phyloP scores from a whole-genome alignment of 306 rosid genomes.

The Prunus padus region DNA sequence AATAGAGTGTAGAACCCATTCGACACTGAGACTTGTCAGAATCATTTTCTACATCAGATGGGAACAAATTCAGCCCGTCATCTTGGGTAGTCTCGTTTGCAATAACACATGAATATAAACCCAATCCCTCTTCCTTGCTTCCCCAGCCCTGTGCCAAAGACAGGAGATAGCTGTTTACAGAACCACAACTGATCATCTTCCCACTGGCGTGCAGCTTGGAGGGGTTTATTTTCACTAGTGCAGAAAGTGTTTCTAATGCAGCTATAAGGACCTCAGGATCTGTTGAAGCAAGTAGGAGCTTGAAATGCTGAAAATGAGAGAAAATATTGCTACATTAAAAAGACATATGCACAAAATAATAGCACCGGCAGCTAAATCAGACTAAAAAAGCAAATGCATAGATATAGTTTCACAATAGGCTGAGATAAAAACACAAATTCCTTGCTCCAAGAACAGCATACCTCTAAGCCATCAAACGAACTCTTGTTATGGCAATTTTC shows the following conservation, averaged over 20 bases:
- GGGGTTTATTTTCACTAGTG: conserved; percentile 84
- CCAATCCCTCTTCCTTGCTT: conserved; percentile 98
- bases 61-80: conserved; percentile 71
- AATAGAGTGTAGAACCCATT: conserved; percentile 87
- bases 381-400: not conserved
- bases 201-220: conserved; percentile 93
- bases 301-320: conserved; percentile 73
- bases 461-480: conserved; percentile 96
- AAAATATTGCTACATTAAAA: not conserved
- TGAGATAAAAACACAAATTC: not conserved
- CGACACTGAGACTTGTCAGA: conserved; percentile 64
- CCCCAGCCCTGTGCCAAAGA: conserved; percentile 99
- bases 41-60: conserved; percentile 69
- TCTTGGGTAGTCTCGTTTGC: conserved; percentile 74
- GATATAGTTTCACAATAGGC: not conserved
- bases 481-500: conserved; percentile 95
- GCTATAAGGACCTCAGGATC: conserved; percentile 91
- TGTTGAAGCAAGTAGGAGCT: conserved; percentile 81
- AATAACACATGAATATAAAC: conserved; percentile 82
- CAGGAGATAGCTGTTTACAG: conserved; percentile 79
- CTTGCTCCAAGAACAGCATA: conserved; percentile 29
- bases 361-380: conserved; percentile 7
- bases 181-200: conserved; percentile 89
- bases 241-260: conserved; percentile 85
- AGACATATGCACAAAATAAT: not conserved